Evolutionary conservation across 768 basidiomycete species (phyloP), one percentile per base, ranked within the genome.

Genomic region (Phlegmacium glaucopus): DNA sequence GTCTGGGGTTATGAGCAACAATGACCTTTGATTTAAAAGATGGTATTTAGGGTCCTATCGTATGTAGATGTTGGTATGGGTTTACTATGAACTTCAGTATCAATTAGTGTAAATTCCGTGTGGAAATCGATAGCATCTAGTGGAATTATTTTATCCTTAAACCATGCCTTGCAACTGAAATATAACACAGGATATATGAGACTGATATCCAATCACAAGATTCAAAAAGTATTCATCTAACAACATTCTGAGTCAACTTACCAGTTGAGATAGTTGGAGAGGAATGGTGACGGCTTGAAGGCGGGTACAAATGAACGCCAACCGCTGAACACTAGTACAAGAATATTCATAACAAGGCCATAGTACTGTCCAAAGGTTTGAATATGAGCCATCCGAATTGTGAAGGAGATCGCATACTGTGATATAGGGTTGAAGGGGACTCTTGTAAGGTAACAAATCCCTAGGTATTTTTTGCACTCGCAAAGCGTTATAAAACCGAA

Each of bases 1-100:
- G 70, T 89, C 13, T 89, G 85, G 84, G 77, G 69, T 9, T 54
- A 62, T 71, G 8, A 32, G 30, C 9, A 32, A 13, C 9, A 34
- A 34, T 34, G 32, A 4, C 32, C n/a, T n/a, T n/a, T 34, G 32
- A 34, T n/a, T 37, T 57, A 63, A 44, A 62, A 62, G 7, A 61
- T 22, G 18, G 43, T 53, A 39, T 61, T 61, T 9, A 65, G 50
- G 39, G 56, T 41, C 37, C 47, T 54, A 51, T 65, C 57, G 22
- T 59, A 62, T 26, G 26, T 44, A n/a, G 54, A 47, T 12, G 35
- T 39, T 18, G 15, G 11, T 10, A 26, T 11, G n/a, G 18, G 2
- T 12, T 55, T 37, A 4, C 42, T 36, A 17, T 47, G 37, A 7
- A 34, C 45, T 42, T 60, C 61, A 10, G 28, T 16, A 28, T 55